phyloP scores from a whole-genome alignment of 208 protist genomes.

The Leishmania mexicana region DNA sequence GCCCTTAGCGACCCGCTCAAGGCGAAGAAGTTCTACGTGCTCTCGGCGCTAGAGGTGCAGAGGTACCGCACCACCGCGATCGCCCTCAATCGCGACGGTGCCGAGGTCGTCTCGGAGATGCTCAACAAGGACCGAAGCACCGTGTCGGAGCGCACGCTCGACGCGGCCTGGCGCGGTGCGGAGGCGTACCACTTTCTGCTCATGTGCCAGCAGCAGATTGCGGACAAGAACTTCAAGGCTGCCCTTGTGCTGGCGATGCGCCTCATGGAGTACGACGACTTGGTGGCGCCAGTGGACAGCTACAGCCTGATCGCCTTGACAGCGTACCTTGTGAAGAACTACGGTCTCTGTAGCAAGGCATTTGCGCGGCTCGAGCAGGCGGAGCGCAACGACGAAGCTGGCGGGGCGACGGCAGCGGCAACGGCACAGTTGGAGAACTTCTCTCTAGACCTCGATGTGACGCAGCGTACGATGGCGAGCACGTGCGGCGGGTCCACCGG shows the following conservation, averaged over 20 bases:
- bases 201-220: slow-evolving; percentile 89
- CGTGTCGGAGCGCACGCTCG: slow-evolving; percentile 75
- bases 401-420: slow-evolving; percentile 20
- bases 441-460: slow-evolving; percentile 82
- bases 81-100: slow-evolving; percentile 61
- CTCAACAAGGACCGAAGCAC: slow-evolving; percentile 74
- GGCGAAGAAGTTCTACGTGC: slow-evolving; percentile 97
- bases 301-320: slow-evolving; percentile 96
- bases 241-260: slow-evolving; percentile 89
- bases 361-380: slow-evolving; percentile 95
- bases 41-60: slow-evolving; percentile 96
- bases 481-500: slow-evolving; percentile 25
- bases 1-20: slow-evolving; percentile 79
- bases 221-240: slow-evolving; percentile 68
- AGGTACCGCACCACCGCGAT: slow-evolving; percentile 78
- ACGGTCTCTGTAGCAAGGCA: slow-evolving; percentile 93
- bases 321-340: slow-evolving; percentile 93
- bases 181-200: slow-evolving; percentile 97
- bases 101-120: slow-evolving; percentile 74
- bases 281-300: slow-evolving; percentile 88
- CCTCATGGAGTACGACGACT: slow-evolving; percentile 94
- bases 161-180: slow-evolving; percentile 92
- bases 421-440: slow-evolving; percentile 65
- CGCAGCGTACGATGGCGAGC: slow-evolving; percentile 58
- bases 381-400: slow-evolving; percentile 70